These are phyloP conservation scores for Penicillium nordicum DNA, from an alignment of 2,329 filamentous ascomycete species.

Conservation along the genomic window DNA sequence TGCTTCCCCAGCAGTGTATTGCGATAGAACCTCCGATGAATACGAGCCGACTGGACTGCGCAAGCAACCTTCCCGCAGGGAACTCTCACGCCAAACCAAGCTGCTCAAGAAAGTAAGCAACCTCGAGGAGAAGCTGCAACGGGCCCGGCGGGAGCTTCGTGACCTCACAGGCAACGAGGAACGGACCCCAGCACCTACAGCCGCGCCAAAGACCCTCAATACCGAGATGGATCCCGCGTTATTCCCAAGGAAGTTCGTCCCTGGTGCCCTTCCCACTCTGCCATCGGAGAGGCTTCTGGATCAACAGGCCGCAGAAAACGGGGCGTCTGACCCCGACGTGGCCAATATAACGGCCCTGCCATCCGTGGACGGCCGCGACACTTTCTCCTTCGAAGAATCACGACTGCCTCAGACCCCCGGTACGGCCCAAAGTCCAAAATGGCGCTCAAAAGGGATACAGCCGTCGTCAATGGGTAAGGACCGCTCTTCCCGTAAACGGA, in stretches of 20 bases:
- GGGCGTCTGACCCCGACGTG: slow-evolving; percentile 9
- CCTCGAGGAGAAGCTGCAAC: slow-evolving; percentile 56
- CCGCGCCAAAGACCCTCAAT: slow-evolving; percentile 16
- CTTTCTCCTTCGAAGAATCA: slow-evolving; percentile 14
- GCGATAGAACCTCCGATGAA: slow-evolving; percentile 24
- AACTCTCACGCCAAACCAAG: slow-evolving; percentile 56
- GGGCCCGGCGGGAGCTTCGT: slow-evolving; percentile 54
- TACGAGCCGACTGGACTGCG: slow-evolving; percentile 35
- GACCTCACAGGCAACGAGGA: slow-evolving; percentile 45
- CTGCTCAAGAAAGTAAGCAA: slow-evolving; percentile 59
- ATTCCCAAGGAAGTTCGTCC: slow-evolving; percentile 39
- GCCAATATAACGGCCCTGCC: slow-evolving; percentile 15
- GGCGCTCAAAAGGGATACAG: slow-evolving; percentile 14
- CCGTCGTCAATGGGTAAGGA: slow-evolving; percentile 26
- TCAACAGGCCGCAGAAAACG: slow-evolving; percentile 25
- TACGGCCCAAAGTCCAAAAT: slow-evolving; percentile 15
- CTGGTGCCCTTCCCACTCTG: slow-evolving; percentile 43
- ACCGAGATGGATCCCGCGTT: slow-evolving; percentile 24
- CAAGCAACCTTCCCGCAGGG: slow-evolving; percentile 53
- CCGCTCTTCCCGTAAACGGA: slow-evolving; percentile 36
- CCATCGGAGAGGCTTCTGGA: slow-evolving; percentile 47
- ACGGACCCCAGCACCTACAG: slow-evolving; percentile 11
- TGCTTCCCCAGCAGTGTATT: slow-evolving; percentile 14
- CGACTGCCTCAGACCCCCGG: slow-evolving; percentile 1
- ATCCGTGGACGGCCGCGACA: slow-evolving; percentile 12